Percentiles rank a stretch among this genome's conserved stretches.
phyloP scores from a whole-genome alignment of 768 basidiomycete genomes.

The Boletus fagicola region DNA sequence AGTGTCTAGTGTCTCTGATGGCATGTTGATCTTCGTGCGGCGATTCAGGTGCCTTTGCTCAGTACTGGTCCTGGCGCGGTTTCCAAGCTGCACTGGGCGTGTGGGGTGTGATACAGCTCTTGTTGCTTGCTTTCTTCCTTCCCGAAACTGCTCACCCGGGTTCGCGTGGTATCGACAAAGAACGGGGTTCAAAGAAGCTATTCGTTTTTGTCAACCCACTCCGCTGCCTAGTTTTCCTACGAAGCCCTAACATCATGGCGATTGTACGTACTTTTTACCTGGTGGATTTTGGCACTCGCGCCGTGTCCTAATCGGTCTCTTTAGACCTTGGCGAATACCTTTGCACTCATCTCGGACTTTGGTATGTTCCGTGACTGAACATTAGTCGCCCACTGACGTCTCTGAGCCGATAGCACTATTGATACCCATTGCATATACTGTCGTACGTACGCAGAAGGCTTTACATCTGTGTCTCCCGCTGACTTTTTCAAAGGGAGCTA shows the following conservation, averaged over 20 bases:
- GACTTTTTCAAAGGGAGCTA: conserved; percentile 44
- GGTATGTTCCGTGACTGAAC: conserved; percentile 31
- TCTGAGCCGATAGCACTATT: conserved; percentile 37
- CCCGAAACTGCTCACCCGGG: conserved; percentile 71
- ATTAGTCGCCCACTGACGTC: not conserved
- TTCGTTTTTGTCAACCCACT: conserved; percentile 62
- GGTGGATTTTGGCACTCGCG: too few relatives aligned
- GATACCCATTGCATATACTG: conserved; percentile 62
- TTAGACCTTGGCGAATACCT: conserved; percentile 43
- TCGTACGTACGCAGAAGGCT: conserved; percentile 41
- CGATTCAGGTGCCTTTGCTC: conserved; percentile 43
- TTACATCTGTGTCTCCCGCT: not conserved
- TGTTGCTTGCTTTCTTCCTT: conserved; percentile 44
- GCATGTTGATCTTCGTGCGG: not conserved
- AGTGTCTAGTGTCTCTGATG: not conserved
- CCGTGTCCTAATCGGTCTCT: not conserved
- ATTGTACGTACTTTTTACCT: conserved; percentile 41
- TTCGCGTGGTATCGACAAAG: conserved; percentile 51
- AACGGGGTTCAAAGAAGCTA: conserved; percentile 17
- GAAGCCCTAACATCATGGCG: conserved; percentile 57
- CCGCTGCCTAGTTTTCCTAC: conserved; percentile 45
- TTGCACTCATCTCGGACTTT: conserved; percentile 28
- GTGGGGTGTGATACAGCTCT: conserved; percentile 39
- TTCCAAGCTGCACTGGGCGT: conserved; percentile 50
- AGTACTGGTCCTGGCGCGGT: conserved; percentile 65